Base-by-base conservation (phyloP, 2,329 filamentous ascomycete species). In the Colletotrichum trifolii region DNA sequence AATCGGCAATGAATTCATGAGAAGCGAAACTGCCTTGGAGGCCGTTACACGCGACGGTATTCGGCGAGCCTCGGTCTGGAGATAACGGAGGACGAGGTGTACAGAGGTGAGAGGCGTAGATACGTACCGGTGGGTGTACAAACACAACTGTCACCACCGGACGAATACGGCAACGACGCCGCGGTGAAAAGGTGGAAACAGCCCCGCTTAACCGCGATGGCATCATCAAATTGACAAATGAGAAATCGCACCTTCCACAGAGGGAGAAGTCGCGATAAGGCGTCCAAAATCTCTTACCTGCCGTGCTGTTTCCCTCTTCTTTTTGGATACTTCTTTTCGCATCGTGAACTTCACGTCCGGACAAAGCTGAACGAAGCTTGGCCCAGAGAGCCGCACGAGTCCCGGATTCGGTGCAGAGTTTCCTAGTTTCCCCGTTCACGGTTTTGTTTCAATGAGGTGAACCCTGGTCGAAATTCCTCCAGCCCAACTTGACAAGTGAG, bases 191-290 rank as follows among this genome's bases (percentile, higher is more conserved):
- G 17, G 63, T 66, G 63, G 63, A 60, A 11, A 52, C 11, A n/a
- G 50, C 62, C 56, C 58, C 63, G 63, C 63, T 53, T 63, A 33
- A 47, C 63, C 58, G 47, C 13, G 33, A 66, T 66, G 47, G 63
- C 63, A 66, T 38, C 63, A 63, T 66, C 47, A 25, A 66, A 66
- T 38, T 59, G 57, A 62, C 47, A 25, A 66, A 63, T 63, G 47
- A 53, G 58, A 57, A 66, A 63, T 63, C 63, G 62, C 52, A 63
- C 63, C 63, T 66, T 63, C 42, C 53, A 38, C n/a, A 35, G 25
- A 25, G 4, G 25, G 55, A 50, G 45, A 39, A 47, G 63, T 43
- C 47, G 58, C 63, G 63, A 66, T 63, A 66, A 66, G 63, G 48
- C 36, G 50, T 10, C 36, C 40, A 17, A 53, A 49, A 66, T 66